A percentile compares a stretch with the other conserved stretches of the same genome.
These are phyloP conservation scores for Syzygium jambos DNA, from an alignment of 345 rosid genomes.

Conservation along the genomic window DNA sequence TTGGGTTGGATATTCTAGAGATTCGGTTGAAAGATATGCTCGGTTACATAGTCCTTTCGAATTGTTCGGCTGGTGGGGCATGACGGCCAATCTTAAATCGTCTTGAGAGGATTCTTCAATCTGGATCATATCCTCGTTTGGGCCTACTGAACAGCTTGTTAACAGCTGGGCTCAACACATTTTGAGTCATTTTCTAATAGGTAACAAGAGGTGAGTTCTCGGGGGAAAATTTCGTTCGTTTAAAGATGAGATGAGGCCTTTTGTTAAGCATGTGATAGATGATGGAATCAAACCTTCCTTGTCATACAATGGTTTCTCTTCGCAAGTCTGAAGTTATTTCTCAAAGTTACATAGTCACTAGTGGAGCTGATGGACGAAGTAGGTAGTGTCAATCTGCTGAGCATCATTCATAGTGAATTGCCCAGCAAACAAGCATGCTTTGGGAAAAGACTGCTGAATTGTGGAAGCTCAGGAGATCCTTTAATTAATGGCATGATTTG, in stretches of 20 bases:
- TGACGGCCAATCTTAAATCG: not conserved
- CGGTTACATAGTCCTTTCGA: not conserved
- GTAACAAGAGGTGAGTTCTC: not conserved
- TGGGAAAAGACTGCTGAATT: not conserved
- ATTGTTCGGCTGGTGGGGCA: not conserved
- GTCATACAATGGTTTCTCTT: not conserved
- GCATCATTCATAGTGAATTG: not conserved
- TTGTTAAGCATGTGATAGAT: not conserved
- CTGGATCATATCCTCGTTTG: not conserved
- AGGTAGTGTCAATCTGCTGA: not conserved
- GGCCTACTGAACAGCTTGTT: not conserved
- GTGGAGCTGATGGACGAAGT: not conserved
- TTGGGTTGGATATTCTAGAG: not conserved
- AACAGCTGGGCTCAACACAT: not conserved
- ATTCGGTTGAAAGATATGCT: not conserved
- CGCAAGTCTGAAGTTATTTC: not conserved
- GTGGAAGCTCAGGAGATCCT: not conserved
- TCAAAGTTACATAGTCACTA: not conserved
- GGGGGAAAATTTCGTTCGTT: not conserved
- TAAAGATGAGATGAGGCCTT: not conserved
- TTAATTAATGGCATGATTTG: not conserved
- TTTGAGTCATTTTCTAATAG: not conserved
- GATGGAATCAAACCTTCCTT: not conserved
- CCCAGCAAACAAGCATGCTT: not conserved
- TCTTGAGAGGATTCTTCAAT: not conserved